Conservation (phyloP, 2,329 filamentous ascomycete species). For the Chaetomium sp. region DNA sequence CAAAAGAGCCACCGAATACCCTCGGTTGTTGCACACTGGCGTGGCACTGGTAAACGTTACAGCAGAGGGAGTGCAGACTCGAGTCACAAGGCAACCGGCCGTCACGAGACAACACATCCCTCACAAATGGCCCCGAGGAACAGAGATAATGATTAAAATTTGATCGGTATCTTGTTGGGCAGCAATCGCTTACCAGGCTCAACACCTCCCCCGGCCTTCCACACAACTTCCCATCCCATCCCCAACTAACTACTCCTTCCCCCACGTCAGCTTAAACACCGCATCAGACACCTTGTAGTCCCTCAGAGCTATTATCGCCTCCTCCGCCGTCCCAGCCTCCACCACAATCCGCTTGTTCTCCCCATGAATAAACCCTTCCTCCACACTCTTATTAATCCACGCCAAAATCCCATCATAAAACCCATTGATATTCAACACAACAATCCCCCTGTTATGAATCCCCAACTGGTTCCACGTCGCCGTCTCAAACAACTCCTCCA, state of each 20-base stretch:
- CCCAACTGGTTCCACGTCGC: conserved; percentile 95
- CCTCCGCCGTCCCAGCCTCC: conserved; percentile 64
- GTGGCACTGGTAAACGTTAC: no score
- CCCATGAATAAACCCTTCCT: conserved; percentile 67
- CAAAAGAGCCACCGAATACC: no score
- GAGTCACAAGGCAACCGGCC: no score
- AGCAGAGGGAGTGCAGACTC: no score
- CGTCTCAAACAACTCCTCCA: conserved; percentile 91
- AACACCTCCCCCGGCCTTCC: no score
- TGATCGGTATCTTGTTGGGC: no score
- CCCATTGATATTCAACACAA: conserved; percentile 79
- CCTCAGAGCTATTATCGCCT: conserved; percentile 62
- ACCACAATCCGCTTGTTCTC: conserved; percentile 71
- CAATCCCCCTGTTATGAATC: conserved; percentile 74
- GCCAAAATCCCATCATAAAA: conserved; percentile 84
- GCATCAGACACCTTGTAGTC: conserved; percentile 71
- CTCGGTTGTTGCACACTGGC: no score
- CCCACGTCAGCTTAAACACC: conserved; percentile 78
- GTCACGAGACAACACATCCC: no score
- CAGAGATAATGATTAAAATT: no score
- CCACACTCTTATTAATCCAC: conserved; percentile 73
- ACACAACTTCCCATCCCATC: background rate
- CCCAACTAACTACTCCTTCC: conserved; percentile 43
- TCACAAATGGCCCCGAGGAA: no score
- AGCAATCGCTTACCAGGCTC: no score